phyloP scores from a whole-genome alignment of 495 filamentous ascomycete genomes.

The Penicillium longicatenatum region DNA sequence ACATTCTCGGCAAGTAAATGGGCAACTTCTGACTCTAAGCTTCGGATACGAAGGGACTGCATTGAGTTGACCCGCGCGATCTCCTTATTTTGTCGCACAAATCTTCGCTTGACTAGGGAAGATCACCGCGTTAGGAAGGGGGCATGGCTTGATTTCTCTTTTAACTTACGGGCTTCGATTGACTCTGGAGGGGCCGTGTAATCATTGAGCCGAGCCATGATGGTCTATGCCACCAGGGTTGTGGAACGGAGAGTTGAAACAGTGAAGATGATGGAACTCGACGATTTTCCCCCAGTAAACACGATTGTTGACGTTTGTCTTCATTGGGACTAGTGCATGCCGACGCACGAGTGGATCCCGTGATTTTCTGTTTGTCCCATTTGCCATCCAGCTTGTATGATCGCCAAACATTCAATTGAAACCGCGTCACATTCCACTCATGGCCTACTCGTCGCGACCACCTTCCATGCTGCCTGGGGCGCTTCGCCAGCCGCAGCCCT shows the following conservation, averaged over 20 bases:
- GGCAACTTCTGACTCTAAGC: slow-evolving; percentile 80
- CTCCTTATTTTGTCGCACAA: slow-evolving; percentile 91
- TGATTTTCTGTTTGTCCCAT: slow-evolving; percentile 4
- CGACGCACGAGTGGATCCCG: neutral
- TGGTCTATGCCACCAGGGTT: slow-evolving; percentile 9
- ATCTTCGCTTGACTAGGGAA: slow-evolving; percentile 74
- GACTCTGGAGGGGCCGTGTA: slow-evolving; percentile 66
- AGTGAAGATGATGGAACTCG: slow-evolving; percentile 1
- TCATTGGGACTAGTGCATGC: slow-evolving; percentile 33
- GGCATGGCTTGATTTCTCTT: neutral
- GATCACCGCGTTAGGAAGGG: slow-evolving; percentile 10
- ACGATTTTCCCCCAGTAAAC: slow-evolving; percentile 10
- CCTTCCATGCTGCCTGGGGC: slow-evolving; percentile 40
- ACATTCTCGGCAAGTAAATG: slow-evolving; percentile 87
- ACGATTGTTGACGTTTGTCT: slow-evolving; percentile 46
- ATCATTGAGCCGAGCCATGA: slow-evolving; percentile 94
- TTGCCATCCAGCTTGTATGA: slow-evolving; percentile 1
- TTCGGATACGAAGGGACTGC: slow-evolving; percentile 87
- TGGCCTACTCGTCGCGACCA: slow-evolving; percentile 60
- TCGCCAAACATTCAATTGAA: neutral
- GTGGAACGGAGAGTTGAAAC: neutral
- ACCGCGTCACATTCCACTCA: slow-evolving; percentile 28
- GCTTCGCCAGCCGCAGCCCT: slow-evolving; percentile 61
- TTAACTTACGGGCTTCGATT: slow-evolving; percentile 74
- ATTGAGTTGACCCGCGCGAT: slow-evolving; percentile 88